These are phyloP conservation scores for Bullera alba DNA, from an alignment of 768 basidiomycete genomes.

Conservation along the genomic window DNA sequence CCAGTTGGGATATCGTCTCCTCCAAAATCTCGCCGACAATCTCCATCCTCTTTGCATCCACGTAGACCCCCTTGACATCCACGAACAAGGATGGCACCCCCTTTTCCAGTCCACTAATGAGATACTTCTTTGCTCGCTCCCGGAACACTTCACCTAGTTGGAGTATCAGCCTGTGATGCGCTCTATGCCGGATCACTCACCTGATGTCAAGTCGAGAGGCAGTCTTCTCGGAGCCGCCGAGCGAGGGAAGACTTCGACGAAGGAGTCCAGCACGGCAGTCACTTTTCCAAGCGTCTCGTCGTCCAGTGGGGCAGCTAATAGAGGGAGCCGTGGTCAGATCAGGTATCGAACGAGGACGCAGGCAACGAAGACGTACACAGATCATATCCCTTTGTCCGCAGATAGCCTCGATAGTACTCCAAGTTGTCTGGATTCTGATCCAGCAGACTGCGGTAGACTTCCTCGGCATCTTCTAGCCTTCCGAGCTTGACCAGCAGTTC, in stretches of 20 bases:
- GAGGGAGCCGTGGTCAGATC: not conserved
- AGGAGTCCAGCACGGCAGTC: constrained; percentile 55
- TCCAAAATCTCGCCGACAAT: constrained; percentile 68
- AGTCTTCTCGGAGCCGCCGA: constrained; percentile 68
- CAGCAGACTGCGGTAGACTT: constrained; percentile 72
- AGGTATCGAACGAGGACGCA: not conserved
- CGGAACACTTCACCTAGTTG: constrained; percentile 62
- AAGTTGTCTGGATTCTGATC: constrained; percentile 78
- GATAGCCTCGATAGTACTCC: constrained; percentile 69
- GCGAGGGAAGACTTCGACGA: constrained; percentile 59
- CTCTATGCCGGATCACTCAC: constrained; percentile 35
- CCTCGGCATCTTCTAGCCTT: constrained; percentile 62
- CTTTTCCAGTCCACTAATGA: constrained; percentile 63
- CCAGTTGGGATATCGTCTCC: constrained; percentile 47
- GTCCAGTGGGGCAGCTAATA: constrained; percentile 38
- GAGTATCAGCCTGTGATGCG: not conserved
- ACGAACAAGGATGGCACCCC: constrained; percentile 90
- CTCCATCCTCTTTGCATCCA: constrained; percentile 57
- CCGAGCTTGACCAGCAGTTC: constrained; percentile 65
- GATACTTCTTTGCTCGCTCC: constrained; percentile 59
- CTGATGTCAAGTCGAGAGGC: constrained; percentile 60
- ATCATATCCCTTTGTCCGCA: constrained; percentile 60
- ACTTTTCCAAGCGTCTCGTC: constrained; percentile 55
- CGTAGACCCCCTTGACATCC: constrained; percentile 80
- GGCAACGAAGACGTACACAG: constrained; percentile 54